These are phyloP conservation scores for Coniochaeta hoffmannii DNA, from an alignment of 2,329 filamentous ascomycete species.

Conservation along the genomic window DNA sequence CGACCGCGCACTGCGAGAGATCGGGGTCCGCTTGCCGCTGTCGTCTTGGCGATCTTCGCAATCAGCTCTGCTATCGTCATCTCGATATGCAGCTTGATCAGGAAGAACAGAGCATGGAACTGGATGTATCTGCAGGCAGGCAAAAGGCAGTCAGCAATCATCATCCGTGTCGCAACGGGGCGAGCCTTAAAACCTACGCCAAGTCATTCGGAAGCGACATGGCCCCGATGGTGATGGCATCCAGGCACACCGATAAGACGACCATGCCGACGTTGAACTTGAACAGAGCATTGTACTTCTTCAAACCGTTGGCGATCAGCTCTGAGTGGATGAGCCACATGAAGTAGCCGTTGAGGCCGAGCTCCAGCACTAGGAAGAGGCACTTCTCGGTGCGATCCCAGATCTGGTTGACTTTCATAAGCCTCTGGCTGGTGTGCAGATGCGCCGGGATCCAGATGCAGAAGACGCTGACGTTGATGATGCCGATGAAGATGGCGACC, in stretches of 20 bases:
- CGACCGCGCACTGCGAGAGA: not conserved
- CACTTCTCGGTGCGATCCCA: constrained; percentile 44
- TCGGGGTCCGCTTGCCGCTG: not conserved
- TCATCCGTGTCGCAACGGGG: not conserved
- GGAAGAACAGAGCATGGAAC: constrained; percentile 37
- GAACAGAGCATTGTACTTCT: constrained; percentile 36
- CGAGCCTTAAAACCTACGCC: constrained; percentile 27
- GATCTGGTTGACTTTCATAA: constrained; percentile 32
- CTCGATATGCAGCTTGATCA: constrained; percentile 43
- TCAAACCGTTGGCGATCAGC: constrained; percentile 35
- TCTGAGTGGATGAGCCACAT: constrained; percentile 33
- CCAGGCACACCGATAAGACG: constrained; percentile 35
- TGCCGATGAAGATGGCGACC: constrained; percentile 28
- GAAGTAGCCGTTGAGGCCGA: constrained; percentile 38
- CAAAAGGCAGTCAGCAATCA: not conserved
- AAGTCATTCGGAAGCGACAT: constrained; percentile 38
- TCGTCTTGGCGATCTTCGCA: constrained; percentile 24
- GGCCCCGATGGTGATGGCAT: constrained; percentile 31
- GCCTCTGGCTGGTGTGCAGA: constrained; percentile 29
- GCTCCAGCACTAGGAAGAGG: constrained; percentile 37
- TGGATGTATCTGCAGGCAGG: constrained; percentile 30
- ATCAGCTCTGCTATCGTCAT: constrained; percentile 45
- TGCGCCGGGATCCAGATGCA: constrained; percentile 43
- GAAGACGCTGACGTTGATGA: constrained; percentile 41
- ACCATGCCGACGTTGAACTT: constrained; percentile 38